phyloP scores from a whole-genome alignment of 2,329 filamentous ascomycete species.

The Talaromyces verruculosus region DNA sequence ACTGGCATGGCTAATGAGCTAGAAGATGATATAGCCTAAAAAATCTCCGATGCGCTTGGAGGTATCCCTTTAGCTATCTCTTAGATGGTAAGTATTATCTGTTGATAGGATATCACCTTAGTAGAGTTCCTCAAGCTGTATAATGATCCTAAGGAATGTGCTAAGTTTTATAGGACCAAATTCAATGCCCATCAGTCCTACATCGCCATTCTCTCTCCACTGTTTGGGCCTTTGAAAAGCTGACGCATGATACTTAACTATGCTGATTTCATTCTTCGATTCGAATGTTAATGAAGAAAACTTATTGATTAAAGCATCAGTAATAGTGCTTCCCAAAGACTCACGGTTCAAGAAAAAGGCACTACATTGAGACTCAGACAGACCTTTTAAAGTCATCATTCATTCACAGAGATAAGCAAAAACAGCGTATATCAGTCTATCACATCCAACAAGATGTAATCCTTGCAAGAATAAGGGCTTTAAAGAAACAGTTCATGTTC shows the following conservation, averaged over 20 bases:
- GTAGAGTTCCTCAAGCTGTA: no score
- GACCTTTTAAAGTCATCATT: neutral
- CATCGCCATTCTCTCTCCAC: conserved; percentile 11
- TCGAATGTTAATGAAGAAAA: conserved; percentile 6
- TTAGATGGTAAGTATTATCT: no score
- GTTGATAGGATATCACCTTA: no score
- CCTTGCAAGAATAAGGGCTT: no score
- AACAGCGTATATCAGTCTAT: no score
- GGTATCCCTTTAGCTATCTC: no score
- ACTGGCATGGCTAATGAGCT: no score
- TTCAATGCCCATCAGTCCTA: neutral
- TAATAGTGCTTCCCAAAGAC: neutral
- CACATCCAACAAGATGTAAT: no score
- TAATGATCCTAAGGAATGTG: neutral
- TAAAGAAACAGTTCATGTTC: no score
- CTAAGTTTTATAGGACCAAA: neutral
- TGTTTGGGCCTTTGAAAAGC: conserved; percentile 12
- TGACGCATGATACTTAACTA: neutral
- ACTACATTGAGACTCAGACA: conserved; percentile 8
- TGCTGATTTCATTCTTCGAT: conserved; percentile 4
- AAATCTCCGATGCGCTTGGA: no score
- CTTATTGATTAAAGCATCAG: conserved; percentile 1
- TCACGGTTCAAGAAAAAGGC: neutral
- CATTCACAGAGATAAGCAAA: no score
- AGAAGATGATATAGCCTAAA: no score